Evolutionary conservation across 78 protist species (phyloP), one percentile per base, ranked within the genome.

Genomic region (Cyanophora paradoxa): DNA sequence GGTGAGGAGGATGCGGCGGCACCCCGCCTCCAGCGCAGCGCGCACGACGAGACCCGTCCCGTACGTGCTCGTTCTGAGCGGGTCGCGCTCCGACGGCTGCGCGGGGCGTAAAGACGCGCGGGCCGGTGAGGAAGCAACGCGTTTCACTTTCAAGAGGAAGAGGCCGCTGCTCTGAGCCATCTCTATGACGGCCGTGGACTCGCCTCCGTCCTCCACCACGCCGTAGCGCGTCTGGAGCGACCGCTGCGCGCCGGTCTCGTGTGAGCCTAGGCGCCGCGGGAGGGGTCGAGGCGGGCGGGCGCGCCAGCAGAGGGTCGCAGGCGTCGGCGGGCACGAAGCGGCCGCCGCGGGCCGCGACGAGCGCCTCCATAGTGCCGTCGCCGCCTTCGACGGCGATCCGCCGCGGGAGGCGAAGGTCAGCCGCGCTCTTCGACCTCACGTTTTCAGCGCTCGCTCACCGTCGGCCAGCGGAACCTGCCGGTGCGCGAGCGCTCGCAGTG

Each of bases 171-270:
- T 19, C 10, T 4, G 4, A 10, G 59, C 59, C 59, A 52, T 52
- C n/a, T n/a, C n/a, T n/a, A n/a, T n/a, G n/a, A n/a, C n/a, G n/a
- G n/a, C n/a, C n/a, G n/a, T n/a, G n/a, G n/a, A n/a, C n/a, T n/a
- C n/a, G n/a, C n/a, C n/a, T n/a, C n/a, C n/a, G n/a, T n/a, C n/a
- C 59, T 52, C 59, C 11, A 52, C 26, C 59, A 52, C 59, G 59
- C 11, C 34, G 34, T 52, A 16, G 59, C 26, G 59, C 59, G 20
- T 10, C 59, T 52, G 4, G 59, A n/a, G n/a, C n/a, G n/a, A n/a
- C n/a, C n/a, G n/a, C n/a, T n/a, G n/a, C n/a, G n/a, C n/a, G n/a
- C n/a, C 26, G 59, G 59, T 52, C 10, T 19, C 8, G 30, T 4
- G 59, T 19, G 26, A 20, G 17, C 20, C 59, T 19, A 10, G 17